Percentiles rank a stretch among this genome's conserved stretches.
Evolutionary conservation across 2,329 filamentous ascomycete genomes (phyloP).

Genomic region (Ophiostoma sp.): DNA sequence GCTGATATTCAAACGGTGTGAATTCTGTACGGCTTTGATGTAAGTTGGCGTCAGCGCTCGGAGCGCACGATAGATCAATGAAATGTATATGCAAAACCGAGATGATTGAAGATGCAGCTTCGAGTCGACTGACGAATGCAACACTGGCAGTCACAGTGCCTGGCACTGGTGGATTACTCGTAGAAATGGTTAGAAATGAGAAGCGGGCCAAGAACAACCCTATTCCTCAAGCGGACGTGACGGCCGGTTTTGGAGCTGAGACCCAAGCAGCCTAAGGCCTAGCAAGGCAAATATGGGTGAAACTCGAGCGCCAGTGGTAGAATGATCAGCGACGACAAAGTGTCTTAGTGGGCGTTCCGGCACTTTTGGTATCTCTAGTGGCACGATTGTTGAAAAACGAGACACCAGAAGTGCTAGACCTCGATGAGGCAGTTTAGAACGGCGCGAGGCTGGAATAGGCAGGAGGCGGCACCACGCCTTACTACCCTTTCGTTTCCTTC

Average conservation of each 20-base stretch:
- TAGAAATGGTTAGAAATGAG: background rate
- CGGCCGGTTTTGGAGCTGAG: conserved; percentile 2
- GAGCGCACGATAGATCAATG: background rate
- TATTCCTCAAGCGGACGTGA: conserved; percentile 3
- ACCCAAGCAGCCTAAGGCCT: background rate
- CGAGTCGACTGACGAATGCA: background rate
- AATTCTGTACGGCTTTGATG: background rate
- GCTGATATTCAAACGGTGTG: background rate
- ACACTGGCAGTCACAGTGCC: background rate
- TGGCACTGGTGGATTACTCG: background rate
- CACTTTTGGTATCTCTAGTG: conserved; percentile 8
- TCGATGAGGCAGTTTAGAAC: background rate
- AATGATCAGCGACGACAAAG: background rate
- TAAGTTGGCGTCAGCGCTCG: background rate
- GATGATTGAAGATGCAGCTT: background rate
- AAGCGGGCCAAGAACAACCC: conserved; percentile 1
- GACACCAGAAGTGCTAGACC: background rate
- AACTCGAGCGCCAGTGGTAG: background rate
- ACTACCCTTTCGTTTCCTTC: background rate
- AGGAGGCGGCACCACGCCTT: background rate
- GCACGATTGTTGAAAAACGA: background rate
- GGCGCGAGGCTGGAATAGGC: conserved; percentile 7
- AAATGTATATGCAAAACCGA: background rate
- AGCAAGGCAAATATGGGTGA: background rate
- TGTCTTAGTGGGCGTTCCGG: background rate